Percentiles rank a stretch among this genome's conserved stretches.
Evolutionary conservation across 805 yeast species (phyloP).

Genomic region (Starmerella stigmatis): DNA sequence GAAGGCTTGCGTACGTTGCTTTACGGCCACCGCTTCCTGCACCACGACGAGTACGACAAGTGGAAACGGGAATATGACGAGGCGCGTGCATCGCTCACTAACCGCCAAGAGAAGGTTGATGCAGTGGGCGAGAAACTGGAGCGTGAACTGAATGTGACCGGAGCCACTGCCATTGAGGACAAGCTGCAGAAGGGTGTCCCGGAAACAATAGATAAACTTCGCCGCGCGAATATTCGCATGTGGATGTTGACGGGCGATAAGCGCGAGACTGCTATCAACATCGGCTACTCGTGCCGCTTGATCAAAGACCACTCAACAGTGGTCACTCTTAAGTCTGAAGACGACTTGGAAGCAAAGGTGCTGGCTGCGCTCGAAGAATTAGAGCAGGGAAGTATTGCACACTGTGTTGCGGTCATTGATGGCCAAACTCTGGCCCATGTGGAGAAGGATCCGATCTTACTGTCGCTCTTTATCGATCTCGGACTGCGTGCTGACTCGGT

Average conservation of each 20-base stretch:
- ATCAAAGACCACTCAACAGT: constrained; percentile 90
- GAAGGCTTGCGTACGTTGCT: constrained; percentile 88
- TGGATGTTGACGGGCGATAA: constrained; percentile 99
- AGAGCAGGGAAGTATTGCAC: constrained; percentile 68
- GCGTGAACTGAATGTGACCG: constrained; percentile 53
- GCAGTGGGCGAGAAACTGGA: constrained; percentile 66
- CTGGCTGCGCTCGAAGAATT: constrained; percentile 67
- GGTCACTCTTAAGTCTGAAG: constrained; percentile 49
- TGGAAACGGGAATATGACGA: constrained; percentile 62
- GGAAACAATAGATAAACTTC: constrained; percentile 79
- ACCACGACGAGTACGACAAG: constrained; percentile 42
- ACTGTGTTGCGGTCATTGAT: constrained; percentile 87
- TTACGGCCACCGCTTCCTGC: constrained; percentile 69
- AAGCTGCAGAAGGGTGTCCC: constrained; percentile 95
- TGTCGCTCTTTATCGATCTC: constrained; percentile 70
- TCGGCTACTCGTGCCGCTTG: constrained; percentile 87
- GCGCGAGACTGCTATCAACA: constrained; percentile 93
- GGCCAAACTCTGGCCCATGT: constrained; percentile 73
- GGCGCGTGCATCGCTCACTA: constrained; percentile 65
- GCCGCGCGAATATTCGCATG: constrained; percentile 85
- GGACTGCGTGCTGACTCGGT: constrained; percentile 85
- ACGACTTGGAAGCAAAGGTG: constrained; percentile 55
- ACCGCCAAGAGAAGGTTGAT: constrained; percentile 59
- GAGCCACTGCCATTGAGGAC: constrained; percentile 97
- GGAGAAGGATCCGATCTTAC: constrained; percentile 60